Evolutionary conservation across 148 eudicot genomes (phyloP).

Genomic region (Rhododendron vialii): DNA sequence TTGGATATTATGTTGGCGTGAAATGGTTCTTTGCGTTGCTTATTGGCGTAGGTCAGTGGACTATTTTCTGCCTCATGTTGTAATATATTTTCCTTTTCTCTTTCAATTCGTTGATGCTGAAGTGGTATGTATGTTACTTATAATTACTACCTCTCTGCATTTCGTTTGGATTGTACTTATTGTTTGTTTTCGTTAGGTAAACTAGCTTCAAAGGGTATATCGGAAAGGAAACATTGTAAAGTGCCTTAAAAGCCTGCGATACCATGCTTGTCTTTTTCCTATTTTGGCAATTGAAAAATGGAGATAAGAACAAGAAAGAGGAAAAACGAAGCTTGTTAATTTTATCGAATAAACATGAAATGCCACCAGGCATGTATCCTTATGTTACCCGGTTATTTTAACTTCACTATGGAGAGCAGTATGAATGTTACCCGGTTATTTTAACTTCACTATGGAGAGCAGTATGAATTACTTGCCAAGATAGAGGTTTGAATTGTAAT

Average conservation of each 20-base stretch:
- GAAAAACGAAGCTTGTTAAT: neutral
- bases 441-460: neutral
- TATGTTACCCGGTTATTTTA: neutral
- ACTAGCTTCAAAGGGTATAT: neutral
- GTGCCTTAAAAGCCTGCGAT: neutral
- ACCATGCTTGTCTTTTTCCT: neutral
- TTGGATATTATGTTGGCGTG: constrained; percentile 62
- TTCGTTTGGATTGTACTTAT: neutral
- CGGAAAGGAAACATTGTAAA: neutral
- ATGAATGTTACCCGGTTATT: neutral
- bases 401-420: neutral
- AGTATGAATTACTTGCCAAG: neutral
- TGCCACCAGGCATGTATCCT: neutral
- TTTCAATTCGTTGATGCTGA: neutral
- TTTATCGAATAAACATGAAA: neutral
- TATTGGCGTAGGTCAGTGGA: constrained; percentile 74
- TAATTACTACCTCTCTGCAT: neutral
- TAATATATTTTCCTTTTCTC: neutral
- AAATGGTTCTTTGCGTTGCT: constrained; percentile 94
- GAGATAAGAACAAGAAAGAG: neutral
- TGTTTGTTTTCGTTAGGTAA: neutral
- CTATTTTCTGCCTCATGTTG: neutral
- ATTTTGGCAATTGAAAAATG: neutral
- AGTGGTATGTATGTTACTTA: neutral
- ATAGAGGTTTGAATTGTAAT: neutral